Percentiles rank a stretch among this genome's conserved stretches.
Evolutionary conservation across 2,329 filamentous ascomycete species (phyloP).

Genomic region (Arachnopeziza araneosa): DNA sequence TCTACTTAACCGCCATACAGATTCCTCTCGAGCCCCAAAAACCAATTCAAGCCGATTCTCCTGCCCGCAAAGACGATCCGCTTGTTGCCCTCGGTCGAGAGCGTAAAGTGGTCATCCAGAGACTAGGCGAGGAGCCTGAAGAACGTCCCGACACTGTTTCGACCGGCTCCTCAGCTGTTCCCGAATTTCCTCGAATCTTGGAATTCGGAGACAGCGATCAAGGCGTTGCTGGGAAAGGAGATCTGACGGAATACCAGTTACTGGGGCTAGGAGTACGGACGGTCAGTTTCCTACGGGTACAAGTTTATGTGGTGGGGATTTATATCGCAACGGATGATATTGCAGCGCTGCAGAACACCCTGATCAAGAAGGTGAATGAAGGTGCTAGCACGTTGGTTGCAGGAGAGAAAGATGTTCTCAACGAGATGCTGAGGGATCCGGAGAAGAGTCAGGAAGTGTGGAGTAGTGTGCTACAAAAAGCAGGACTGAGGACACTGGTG

Average conservation of each 20-base stretch:
- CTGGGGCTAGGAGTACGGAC: slow-evolving; percentile 83
- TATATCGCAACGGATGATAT: slow-evolving; percentile 86
- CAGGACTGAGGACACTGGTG: slow-evolving; percentile 69
- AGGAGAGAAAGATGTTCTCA: slow-evolving; percentile 71
- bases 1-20: slow-evolving; percentile 27
- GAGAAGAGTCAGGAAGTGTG: slow-evolving; percentile 66
- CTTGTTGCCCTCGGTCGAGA: slow-evolving; percentile 26
- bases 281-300: slow-evolving; percentile 82
- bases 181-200: slow-evolving; percentile 27
- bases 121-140: slow-evolving; percentile 26
- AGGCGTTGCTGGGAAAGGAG: slow-evolving; percentile 4
- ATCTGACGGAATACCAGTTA: slow-evolving; percentile 69
- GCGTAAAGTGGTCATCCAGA: slow-evolving; percentile 27
- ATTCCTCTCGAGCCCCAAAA: slow-evolving; percentile 21
- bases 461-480: slow-evolving; percentile 61
- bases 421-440: slow-evolving; percentile 63
- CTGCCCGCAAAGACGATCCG: slow-evolving; percentile 20
- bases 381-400: slow-evolving; percentile 78
- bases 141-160: slow-evolving; percentile 35
- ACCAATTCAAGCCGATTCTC: slow-evolving; percentile 18
- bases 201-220: slow-evolving; percentile 21
- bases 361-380: slow-evolving; percentile 71
- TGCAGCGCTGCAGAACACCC: slow-evolving; percentile 67
- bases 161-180: slow-evolving; percentile 29
- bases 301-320: slow-evolving; percentile 91